Evolutionary conservation across 2,329 filamentous ascomycete species (phyloP).

Genomic region (Monilinia aucupariae): DNA sequence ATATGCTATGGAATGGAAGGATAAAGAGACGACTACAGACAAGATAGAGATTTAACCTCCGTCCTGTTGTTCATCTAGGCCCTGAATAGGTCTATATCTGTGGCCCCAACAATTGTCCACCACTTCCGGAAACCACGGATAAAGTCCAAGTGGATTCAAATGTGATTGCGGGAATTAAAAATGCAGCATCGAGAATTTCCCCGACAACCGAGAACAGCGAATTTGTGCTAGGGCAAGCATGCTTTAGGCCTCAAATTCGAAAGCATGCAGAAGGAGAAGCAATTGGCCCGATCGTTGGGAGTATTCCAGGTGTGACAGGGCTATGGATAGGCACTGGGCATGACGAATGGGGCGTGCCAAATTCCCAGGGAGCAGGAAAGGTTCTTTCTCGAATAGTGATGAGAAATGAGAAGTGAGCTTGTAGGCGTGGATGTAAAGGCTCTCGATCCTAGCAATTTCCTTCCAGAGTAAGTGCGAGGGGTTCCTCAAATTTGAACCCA

Average conservation of each 20-base stretch:
- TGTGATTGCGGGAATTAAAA: neutral
- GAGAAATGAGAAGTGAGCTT: neutral
- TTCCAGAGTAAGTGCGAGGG: neutral
- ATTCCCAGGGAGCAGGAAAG: neutral
- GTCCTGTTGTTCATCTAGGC: neutral
- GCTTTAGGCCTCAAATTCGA: conserved; percentile 4
- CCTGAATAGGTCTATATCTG: neutral
- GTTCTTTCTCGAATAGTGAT: conserved; percentile 6
- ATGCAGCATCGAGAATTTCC: neutral
- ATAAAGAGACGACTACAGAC: neutral
- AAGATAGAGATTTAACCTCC: conserved; percentile 3
- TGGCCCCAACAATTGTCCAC: neutral
- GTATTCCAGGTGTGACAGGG: neutral
- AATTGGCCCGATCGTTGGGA: conserved; percentile 1
- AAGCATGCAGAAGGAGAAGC: conserved; percentile 8
- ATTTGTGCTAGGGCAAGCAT: conserved; percentile 6
- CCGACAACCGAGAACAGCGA: neutral
- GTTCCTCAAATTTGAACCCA: neutral
- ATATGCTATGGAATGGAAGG: neutral
- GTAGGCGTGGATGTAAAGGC: neutral
- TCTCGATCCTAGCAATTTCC: neutral
- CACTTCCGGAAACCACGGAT: neutral
- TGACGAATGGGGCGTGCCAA: conserved; percentile 2
- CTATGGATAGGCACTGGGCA: conserved; percentile 2
- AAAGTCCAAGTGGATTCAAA: neutral